Conservation (phyloP, 1,284 basidiomycete species). For the Vanrija sp. region DNA sequence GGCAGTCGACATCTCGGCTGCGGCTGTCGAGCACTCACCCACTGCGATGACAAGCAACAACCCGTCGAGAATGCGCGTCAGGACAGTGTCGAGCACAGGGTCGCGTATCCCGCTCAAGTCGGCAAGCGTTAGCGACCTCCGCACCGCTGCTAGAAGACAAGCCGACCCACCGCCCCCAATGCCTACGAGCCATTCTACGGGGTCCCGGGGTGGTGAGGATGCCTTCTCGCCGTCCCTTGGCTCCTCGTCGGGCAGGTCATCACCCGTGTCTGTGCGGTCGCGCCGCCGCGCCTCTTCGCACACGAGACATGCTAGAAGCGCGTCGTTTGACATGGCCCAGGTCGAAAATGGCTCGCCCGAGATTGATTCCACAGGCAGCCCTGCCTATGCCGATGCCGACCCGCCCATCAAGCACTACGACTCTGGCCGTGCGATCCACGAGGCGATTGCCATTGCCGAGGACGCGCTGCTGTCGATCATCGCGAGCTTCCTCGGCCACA, state of each 20-base stretch:
- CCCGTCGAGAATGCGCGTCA: not conserved
- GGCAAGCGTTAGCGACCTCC: slow-evolving; percentile 58
- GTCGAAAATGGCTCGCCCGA: slow-evolving; percentile 5
- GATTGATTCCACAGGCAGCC: not conserved
- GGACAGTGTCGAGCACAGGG: not conserved
- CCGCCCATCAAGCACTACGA: slow-evolving; percentile 8
- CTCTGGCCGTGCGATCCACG: slow-evolving; percentile 36
- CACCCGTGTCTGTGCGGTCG: slow-evolving; percentile 20
- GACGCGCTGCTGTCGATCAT: slow-evolving; percentile 88
- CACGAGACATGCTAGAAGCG: not conserved
- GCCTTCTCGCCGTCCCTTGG: slow-evolving; percentile 17
- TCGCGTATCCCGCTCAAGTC: slow-evolving; percentile 34
- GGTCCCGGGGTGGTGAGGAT: not conserved
- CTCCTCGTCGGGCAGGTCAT: slow-evolving; percentile 25
- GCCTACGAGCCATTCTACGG: slow-evolving; percentile 16
- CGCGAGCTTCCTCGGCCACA: slow-evolving; percentile 94
- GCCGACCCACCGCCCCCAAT: slow-evolving; percentile 40
- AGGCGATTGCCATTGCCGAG: slow-evolving; percentile 61
- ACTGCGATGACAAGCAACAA: not conserved
- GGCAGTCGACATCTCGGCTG: not conserved
- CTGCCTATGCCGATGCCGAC: slow-evolving; percentile 1
- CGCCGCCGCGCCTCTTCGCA: not conserved
- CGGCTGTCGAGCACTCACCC: not conserved
- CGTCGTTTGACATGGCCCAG: slow-evolving; percentile 4
- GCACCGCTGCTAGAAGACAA: slow-evolving; percentile 42